Evolutionary conservation across 2,329 filamentous ascomycete genomes (phyloP).

Genomic region (Amauroascus verrucosus): DNA sequence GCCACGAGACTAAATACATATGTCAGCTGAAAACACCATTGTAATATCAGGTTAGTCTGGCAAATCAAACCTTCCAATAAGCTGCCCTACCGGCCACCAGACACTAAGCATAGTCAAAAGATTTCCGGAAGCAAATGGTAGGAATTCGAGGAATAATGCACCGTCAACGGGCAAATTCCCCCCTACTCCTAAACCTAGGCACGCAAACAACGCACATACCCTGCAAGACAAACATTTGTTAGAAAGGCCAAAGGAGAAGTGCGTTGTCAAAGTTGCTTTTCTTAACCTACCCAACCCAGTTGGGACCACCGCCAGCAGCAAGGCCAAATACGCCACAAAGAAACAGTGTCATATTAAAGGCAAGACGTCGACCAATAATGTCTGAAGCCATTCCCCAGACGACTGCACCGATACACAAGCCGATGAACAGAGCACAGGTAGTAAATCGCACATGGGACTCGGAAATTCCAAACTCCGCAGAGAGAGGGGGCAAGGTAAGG

Average conservation of each 20-base stretch:
- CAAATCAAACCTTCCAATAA: constrained; percentile 45
- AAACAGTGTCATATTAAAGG: constrained; percentile 71
- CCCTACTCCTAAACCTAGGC: constrained; percentile 58
- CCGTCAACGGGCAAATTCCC: constrained; percentile 72
- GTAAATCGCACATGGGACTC: constrained; percentile 68
- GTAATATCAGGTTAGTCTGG: background rate
- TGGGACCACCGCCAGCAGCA: constrained; percentile 55
- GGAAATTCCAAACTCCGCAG: constrained; percentile 59
- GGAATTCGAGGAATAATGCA: constrained; percentile 71
- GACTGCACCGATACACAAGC: constrained; percentile 66
- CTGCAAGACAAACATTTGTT: constrained; percentile 17
- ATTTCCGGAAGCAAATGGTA: constrained; percentile 63
- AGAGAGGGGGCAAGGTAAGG: constrained; percentile 63
- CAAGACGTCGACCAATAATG: constrained; percentile 64
- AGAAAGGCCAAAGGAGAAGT: background rate
- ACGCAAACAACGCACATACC: constrained; percentile 51
- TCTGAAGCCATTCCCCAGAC: constrained; percentile 75
- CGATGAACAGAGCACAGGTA: constrained; percentile 64
- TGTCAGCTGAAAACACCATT: constrained; percentile 4
- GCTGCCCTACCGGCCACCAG: constrained; percentile 78
- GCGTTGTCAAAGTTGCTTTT: background rate
- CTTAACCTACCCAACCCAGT: constrained; percentile 47
- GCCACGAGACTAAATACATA: constrained; percentile 41
- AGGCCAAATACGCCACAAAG: constrained; percentile 67
- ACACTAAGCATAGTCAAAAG: constrained; percentile 70